These are phyloP conservation scores for Coemansia nantahalensis DNA, from an alignment of 192 early-diverging fungal species.

Conservation along the genomic window DNA sequence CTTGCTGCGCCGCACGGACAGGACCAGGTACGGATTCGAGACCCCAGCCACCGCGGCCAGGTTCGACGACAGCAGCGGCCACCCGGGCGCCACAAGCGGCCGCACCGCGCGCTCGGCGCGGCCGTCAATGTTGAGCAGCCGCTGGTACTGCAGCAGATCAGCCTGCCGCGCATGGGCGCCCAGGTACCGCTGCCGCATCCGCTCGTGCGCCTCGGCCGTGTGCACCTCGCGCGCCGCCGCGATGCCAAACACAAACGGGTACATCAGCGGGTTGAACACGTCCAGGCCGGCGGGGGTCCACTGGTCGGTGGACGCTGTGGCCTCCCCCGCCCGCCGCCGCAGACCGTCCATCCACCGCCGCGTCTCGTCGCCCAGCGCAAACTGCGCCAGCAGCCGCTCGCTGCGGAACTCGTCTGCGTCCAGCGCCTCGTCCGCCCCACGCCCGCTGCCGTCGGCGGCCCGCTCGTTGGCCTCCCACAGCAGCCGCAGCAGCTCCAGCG, in stretches of 20 bases:
- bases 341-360: constrained; percentile 29
- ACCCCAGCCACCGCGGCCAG: constrained; percentile 10
- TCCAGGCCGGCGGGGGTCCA: too few relatives aligned
- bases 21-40: constrained; percentile 67
- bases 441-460: neutral
- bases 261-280: constrained; percentile 25
- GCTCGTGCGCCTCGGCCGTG: constrained; percentile 19
- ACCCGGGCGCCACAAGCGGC: constrained; percentile 14
- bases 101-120: constrained; percentile 35
- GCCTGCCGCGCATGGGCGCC: constrained; percentile 40
- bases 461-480: constrained; percentile 15
- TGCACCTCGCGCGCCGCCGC: constrained; percentile 18
- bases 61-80: constrained; percentile 34
- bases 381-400: constrained; percentile 8
- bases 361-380: constrained; percentile 26
- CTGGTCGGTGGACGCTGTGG: too few relatives aligned
- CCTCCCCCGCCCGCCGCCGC: constrained; percentile 10
- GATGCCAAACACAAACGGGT: constrained; percentile 35
- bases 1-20: constrained; percentile 67
- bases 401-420: constrained; percentile 7
- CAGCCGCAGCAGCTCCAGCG: constrained; percentile 45
- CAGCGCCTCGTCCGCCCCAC: neutral
- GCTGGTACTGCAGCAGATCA: constrained; percentile 28
- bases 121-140: constrained; percentile 34
- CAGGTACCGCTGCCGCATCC: constrained; percentile 34